A percentile compares a stretch with the other conserved stretches of the same genome.
These are phyloP conservation scores for Pyronema omphalodes DNA, from an alignment of 495 filamentous ascomycete genomes.

Conservation along the genomic window DNA sequence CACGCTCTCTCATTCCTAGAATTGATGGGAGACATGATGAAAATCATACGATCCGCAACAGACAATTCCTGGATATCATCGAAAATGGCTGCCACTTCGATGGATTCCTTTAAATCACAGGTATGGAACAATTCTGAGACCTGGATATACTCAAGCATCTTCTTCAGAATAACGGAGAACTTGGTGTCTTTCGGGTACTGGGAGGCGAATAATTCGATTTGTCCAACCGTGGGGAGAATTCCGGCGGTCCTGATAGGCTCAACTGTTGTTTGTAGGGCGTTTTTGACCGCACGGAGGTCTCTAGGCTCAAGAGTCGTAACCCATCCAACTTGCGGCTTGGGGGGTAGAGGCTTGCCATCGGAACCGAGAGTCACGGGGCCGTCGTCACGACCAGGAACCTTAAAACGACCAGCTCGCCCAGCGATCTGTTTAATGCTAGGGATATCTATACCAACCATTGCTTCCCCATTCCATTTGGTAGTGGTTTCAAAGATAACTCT, in stretches of 20 bases:
- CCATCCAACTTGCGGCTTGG: conserved; percentile 37
- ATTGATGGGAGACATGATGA: conserved; percentile 49
- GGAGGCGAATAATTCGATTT: conserved; percentile 51
- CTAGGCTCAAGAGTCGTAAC: conserved; percentile 60
- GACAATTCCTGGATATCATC: conserved; percentile 44
- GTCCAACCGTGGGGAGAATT: conserved; percentile 43
- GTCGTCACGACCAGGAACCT: conserved; percentile 10
- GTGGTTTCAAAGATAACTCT: conserved; percentile 72
- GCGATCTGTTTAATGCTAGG: conserved; percentile 87
- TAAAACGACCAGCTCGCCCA: conserved; percentile 81
- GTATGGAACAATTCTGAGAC: conserved; percentile 52
- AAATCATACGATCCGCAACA: conserved; percentile 50
- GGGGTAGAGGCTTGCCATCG: conserved; percentile 7
- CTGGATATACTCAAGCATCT: conserved; percentile 45
- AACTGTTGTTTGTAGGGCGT: conserved; percentile 43
- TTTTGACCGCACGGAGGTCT: conserved; percentile 44
- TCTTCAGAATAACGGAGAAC: conserved; percentile 56
- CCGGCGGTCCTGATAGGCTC: conserved; percentile 55
- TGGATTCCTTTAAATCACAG: conserved; percentile 38
- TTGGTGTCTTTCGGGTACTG: conserved; percentile 63
- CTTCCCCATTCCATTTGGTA: conserved; percentile 42
- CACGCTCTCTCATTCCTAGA: conserved; percentile 28
- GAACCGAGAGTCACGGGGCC: conserved; percentile 1
- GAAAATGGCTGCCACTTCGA: conserved; percentile 51
- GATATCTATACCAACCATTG: conserved; percentile 36